phyloP scores from a whole-genome alignment of 2,329 filamentous ascomycete species.

The Dothiorella sarmentorum region DNA sequence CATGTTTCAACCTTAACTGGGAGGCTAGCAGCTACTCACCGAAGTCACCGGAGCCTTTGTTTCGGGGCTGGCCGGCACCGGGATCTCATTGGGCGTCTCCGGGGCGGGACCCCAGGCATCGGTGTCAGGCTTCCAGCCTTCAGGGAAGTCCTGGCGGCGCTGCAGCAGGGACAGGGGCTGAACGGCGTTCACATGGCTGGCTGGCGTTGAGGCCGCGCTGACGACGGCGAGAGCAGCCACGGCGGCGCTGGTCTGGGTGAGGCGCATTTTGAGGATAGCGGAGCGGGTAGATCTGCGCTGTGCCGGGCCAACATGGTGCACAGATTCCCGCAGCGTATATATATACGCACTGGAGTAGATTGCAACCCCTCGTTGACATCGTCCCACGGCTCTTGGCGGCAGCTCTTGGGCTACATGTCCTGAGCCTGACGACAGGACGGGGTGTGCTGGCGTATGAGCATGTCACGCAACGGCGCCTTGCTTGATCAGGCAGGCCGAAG shows the following conservation, averaged over 20 bases:
- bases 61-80: not conserved
- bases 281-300: not conserved
- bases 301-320: not conserved
- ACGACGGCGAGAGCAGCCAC: not conserved
- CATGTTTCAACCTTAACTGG: not conserved
- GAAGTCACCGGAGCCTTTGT: not conserved
- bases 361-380: not conserved
- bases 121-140: not conserved
- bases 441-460: not conserved
- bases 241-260: slow-evolving; percentile 1
- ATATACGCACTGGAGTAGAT: not conserved
- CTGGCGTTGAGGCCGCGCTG: not conserved
- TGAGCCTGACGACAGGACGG: not conserved
- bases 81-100: slow-evolving; percentile 1
- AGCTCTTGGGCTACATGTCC: not conserved
- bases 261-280: not conserved
- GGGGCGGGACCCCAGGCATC: not conserved
- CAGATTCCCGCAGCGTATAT: not conserved
- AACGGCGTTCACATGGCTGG: not conserved
- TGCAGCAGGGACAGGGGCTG: not conserved
- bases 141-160: not conserved
- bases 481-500: not conserved
- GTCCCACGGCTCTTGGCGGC: slow-evolving; percentile 1
- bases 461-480: not conserved
- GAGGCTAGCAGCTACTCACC: not conserved